Conservation (phyloP, 2,329 filamentous ascomycete genomes). For the Cyanodermella asteris region DNA sequence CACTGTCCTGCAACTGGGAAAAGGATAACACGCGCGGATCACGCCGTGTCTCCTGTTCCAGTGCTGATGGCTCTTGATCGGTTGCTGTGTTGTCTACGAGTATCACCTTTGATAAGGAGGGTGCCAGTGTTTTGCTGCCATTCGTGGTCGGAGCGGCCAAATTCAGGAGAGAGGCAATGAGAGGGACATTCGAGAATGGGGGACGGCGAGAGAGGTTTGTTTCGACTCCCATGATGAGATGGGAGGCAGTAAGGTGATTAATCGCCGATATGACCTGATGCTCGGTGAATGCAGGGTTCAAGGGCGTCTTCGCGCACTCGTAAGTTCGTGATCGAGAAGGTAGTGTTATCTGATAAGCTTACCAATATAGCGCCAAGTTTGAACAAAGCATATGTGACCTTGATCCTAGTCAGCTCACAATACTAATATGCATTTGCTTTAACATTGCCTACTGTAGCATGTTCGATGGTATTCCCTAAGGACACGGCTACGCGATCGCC, state of each 20-base stretch:
- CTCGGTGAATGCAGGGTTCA: conserved; percentile 77
- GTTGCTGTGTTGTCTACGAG: conserved; percentile 56
- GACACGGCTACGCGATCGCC: conserved; percentile 72
- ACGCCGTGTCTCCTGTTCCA: conserved; percentile 24
- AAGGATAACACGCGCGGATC: conserved; percentile 19
- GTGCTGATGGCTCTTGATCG: conserved; percentile 23
- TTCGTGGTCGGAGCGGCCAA: conserved; percentile 29
- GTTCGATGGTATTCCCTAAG: conserved; percentile 67
- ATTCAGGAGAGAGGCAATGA: conserved; percentile 34
- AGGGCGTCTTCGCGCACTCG: conserved; percentile 39
- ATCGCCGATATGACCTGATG: conserved; percentile 59
- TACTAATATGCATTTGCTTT: not conserved
- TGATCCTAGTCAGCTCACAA: conserved; percentile 7
- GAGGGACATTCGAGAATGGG: conserved; percentile 35
- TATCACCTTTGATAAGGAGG: conserved; percentile 48
- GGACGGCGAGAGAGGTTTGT: conserved; percentile 54
- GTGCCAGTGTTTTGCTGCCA: conserved; percentile 28
- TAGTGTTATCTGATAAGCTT: too few species aligned
- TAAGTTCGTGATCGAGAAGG: conserved; percentile 1
- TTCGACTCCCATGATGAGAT: conserved; percentile 69
- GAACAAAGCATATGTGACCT: conserved; percentile 63
- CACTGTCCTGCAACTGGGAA: conserved; percentile 22
- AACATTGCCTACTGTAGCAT: conserved; percentile 46
- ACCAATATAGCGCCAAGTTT: conserved; percentile 84
- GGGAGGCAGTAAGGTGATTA: conserved; percentile 46